Evolutionary conservation across 1,284 basidiomycete genomes (phyloP).

Genomic region (Tranzscheliella williamsii): DNA sequence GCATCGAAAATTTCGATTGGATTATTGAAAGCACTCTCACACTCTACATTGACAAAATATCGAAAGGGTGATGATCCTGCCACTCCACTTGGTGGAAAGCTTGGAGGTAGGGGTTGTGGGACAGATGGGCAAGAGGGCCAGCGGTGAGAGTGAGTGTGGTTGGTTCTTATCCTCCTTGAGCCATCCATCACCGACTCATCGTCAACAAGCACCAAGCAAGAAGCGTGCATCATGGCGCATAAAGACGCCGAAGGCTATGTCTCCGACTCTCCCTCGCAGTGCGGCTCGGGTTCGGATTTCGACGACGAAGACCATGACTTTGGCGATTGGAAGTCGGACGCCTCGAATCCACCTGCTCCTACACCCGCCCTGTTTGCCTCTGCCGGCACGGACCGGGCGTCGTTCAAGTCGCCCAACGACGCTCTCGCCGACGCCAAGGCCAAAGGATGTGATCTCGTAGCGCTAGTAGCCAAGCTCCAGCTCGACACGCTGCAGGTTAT

Average conservation of each 20-base stretch:
- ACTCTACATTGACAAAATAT: no score
- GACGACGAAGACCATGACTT: conserved; percentile 40
- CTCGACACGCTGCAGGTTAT: conserved; percentile 56
- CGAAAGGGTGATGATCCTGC: no score
- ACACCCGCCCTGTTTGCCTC: conserved; percentile 20
- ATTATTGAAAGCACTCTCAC: no score
- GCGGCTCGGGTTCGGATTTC: conserved; percentile 7
- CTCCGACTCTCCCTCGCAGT: conserved; percentile 7
- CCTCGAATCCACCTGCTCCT: conserved; percentile 8
- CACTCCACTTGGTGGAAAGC: no score
- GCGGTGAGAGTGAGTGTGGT: no score
- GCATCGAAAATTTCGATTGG: no score
- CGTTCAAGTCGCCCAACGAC: conserved; percentile 28
- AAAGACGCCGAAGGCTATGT: conserved; percentile 22
- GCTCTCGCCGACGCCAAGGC: conserved; percentile 44
- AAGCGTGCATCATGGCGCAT: no score
- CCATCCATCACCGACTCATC: no score
- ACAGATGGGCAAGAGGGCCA: no score
- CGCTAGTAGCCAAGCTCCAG: conserved; percentile 20
- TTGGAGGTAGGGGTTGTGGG: no score
- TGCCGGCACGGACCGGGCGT: conserved; percentile 1
- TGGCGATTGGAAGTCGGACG: conserved; percentile 31
- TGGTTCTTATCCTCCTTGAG: no score
- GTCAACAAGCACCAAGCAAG: no score
- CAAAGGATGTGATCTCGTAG: conserved; percentile 47